These are phyloP conservation scores for Lecanicillium sp. DNA, from an alignment of 2,329 filamentous ascomycete genomes.

Conservation along the genomic window DNA sequence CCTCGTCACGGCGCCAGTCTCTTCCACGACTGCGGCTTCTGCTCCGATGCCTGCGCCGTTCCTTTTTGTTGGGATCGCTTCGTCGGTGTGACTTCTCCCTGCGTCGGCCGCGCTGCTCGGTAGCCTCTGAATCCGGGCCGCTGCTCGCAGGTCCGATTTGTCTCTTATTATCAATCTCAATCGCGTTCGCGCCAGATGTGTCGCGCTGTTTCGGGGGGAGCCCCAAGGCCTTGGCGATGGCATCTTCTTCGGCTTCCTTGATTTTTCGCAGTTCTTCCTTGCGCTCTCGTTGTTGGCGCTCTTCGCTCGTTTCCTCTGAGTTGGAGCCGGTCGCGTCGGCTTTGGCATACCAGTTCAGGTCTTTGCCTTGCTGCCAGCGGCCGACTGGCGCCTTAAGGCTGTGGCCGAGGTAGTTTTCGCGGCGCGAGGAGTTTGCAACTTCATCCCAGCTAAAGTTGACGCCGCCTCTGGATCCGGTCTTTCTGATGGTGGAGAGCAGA, in stretches of 20 bases:
- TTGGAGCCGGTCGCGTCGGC: slow-evolving; percentile 38
- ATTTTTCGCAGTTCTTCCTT: slow-evolving; percentile 72
- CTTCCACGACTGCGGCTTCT: slow-evolving; percentile 25
- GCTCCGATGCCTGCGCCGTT: slow-evolving; percentile 27
- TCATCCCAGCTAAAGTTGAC: slow-evolving; percentile 97
- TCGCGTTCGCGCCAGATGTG: slow-evolving; percentile 56
- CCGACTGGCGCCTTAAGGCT: slow-evolving; percentile 88
- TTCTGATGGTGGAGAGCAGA: slow-evolving; percentile 84
- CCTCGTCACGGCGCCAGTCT: slow-evolving; percentile 10
- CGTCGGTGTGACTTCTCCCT: slow-evolving; percentile 23
- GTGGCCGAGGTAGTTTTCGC: slow-evolving; percentile 86
- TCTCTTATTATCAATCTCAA: slow-evolving; percentile 48
- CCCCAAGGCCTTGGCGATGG: slow-evolving; percentile 74
- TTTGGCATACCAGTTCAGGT: slow-evolving; percentile 59
- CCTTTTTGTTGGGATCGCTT: slow-evolving; percentile 21
- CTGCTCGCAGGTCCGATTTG: slow-evolving; percentile 23
- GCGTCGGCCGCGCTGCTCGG: slow-evolving; percentile 15
- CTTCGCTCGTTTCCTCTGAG: slow-evolving; percentile 49
- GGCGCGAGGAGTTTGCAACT: slow-evolving; percentile 76
- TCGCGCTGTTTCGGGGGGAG: slow-evolving; percentile 60
- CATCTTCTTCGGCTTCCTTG: slow-evolving; percentile 91
- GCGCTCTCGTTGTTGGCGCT: slow-evolving; percentile 52
- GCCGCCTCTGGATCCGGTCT: slow-evolving; percentile 83
- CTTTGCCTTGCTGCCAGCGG: slow-evolving; percentile 77
- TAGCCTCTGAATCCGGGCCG: slow-evolving; percentile 12